Percentiles rank a stretch among this genome's conserved stretches.
phyloP scores from a whole-genome alignment of 768 basidiomycete species.

The Tephrocybe sp. region DNA sequence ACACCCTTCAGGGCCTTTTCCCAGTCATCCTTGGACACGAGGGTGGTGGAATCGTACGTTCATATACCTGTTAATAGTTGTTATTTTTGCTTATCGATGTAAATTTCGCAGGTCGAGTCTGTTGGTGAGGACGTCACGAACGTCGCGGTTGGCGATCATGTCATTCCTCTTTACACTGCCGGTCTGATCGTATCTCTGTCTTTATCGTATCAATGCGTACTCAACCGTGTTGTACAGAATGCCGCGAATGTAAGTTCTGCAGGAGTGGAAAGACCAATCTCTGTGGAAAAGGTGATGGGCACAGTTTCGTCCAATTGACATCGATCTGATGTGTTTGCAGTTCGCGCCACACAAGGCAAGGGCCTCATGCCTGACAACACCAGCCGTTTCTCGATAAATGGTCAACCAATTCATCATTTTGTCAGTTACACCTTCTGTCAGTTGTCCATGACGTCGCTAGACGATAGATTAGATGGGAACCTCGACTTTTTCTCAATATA shows the following conservation, averaged over 20 bases:
- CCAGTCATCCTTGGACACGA: slow-evolving; percentile 95
- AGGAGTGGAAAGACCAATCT: slow-evolving; percentile 98
- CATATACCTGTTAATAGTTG: neutral
- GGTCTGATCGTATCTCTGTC: slow-evolving; percentile 42
- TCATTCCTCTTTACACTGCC: slow-evolving; percentile 94
- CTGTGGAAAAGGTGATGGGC: slow-evolving; percentile 77
- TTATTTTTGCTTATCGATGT: slow-evolving; percentile 14
- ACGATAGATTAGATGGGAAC: slow-evolving; percentile 82
- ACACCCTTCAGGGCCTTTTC: slow-evolving; percentile 67
- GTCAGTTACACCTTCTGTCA: slow-evolving; percentile 44
- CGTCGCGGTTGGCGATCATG: slow-evolving; percentile 85
- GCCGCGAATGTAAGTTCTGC: slow-evolving; percentile 98
- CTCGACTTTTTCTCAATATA: slow-evolving; percentile 99
- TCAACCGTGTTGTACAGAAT: slow-evolving; percentile 51
- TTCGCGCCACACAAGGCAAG: slow-evolving; percentile 90
- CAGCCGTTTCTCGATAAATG: slow-evolving; percentile 86
- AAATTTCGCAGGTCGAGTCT: slow-evolving; percentile 77
- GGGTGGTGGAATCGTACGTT: slow-evolving; percentile 83
- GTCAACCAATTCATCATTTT: slow-evolving; percentile 87
- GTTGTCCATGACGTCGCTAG: slow-evolving; percentile 2
- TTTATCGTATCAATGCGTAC: neutral
- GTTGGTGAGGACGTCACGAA: slow-evolving; percentile 92
- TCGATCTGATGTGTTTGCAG: slow-evolving; percentile 35
- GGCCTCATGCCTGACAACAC: slow-evolving; percentile 94
- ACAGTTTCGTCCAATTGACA: neutral